Evolutionary conservation across 2,329 filamentous ascomycete genomes (phyloP).

Genomic region (Fusarium secorum): DNA sequence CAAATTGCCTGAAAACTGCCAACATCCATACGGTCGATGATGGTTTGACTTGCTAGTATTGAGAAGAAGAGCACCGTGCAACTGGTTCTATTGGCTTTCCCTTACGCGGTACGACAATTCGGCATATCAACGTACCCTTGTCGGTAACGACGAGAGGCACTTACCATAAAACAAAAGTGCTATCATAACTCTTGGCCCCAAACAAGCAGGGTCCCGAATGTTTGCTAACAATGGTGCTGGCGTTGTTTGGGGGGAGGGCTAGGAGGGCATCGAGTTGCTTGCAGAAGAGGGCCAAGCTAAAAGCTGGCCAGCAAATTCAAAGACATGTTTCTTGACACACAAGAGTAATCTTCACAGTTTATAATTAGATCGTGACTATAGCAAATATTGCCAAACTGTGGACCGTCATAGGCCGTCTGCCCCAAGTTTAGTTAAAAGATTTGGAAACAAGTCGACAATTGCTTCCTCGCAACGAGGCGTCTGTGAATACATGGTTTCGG

Average conservation of each 20-base stretch:
- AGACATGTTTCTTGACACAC: background rate
- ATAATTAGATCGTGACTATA: slow-evolving; percentile 15
- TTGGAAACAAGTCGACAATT: slow-evolving; percentile 1
- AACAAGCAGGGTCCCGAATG: background rate
- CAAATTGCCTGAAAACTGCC: background rate
- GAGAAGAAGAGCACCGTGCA: background rate
- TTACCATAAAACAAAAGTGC: background rate
- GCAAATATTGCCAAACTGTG: background rate
- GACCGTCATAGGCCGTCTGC: background rate
- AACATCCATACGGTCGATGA: background rate
- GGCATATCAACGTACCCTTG: background rate
- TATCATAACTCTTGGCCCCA: background rate
- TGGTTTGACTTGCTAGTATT: background rate
- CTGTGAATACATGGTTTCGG: slow-evolving; percentile 15
- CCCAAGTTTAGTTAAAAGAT: background rate
- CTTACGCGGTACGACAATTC: rapidly evolving
- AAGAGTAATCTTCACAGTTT: slow-evolving; percentile 1
- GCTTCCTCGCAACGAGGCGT: background rate
- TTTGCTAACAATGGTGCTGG: background rate
- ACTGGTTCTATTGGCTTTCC: background rate
- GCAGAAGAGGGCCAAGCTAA: background rate
- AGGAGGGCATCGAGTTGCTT: background rate
- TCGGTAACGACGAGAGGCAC: background rate
- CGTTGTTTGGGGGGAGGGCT: background rate
- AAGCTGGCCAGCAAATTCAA: background rate